Conservation (phyloP, 2,329 filamentous ascomycete genomes). For the Colletotrichum tropicicola region DNA sequence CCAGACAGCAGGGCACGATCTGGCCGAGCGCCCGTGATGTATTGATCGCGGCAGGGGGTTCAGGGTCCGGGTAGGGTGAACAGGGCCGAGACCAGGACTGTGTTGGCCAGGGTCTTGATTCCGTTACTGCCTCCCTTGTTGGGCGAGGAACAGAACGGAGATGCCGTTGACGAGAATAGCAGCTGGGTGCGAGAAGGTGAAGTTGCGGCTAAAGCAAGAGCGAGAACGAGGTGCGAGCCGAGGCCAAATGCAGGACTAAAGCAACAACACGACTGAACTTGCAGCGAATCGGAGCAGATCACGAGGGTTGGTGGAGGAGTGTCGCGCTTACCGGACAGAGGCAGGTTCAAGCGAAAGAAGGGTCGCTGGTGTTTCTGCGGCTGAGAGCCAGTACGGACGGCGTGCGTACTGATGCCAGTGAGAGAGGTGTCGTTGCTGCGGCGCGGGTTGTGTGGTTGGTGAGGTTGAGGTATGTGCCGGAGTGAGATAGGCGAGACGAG, state of each 20-base stretch:
- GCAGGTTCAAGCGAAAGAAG: constrained; percentile 5
- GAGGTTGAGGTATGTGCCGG: background rate
- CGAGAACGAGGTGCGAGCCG: background rate
- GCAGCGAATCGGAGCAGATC: constrained; percentile 9
- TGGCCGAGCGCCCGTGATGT: background rate
- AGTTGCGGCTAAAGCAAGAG: background rate
- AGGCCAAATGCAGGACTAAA: background rate
- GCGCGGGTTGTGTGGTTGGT: background rate
- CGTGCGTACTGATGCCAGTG: background rate
- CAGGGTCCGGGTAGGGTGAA: background rate
- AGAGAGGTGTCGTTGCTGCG: background rate
- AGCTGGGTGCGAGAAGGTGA: background rate
- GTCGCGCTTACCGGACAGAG: constrained; percentile 14
- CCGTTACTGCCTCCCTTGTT: background rate
- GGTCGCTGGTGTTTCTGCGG: background rate
- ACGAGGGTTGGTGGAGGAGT: constrained; percentile 2
- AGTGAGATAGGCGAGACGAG: background rate
- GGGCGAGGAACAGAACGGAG: background rate
- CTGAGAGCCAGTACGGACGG: background rate
- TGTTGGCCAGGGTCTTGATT: background rate
- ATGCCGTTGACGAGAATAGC: constrained; percentile 1
- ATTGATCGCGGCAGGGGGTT: background rate
- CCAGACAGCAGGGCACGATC: constrained; percentile 1
- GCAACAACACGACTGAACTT: background rate
- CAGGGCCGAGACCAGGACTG: background rate